phyloP scores from a whole-genome alignment of 1,284 basidiomycete species.

The Exsudoporus floridanus region DNA sequence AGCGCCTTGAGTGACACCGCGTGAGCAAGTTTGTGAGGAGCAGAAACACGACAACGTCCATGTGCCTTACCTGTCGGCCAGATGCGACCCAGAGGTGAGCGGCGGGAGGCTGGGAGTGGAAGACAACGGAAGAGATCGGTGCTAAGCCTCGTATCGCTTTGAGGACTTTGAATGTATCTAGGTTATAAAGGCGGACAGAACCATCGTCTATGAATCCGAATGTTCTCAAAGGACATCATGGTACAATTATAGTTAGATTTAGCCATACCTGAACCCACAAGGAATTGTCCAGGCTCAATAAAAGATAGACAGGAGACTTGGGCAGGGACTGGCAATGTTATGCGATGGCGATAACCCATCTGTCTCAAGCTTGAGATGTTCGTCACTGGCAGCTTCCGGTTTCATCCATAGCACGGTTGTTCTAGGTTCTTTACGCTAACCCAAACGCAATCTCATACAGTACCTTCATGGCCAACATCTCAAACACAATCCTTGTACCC shows the following conservation, averaged over 20 bases:
- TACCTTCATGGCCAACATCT: conserved; percentile 15
- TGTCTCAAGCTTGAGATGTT: neutral
- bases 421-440: neutral
- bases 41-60: neutral
- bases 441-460: neutral
- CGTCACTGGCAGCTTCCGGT: neutral
- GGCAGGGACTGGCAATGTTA: conserved; percentile 41
- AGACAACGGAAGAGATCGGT: conserved; percentile 62
- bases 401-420: neutral
- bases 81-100: conserved; percentile 61
- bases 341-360: conserved; percentile 18
- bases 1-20: conserved; percentile 33
- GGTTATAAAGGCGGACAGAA: conserved; percentile 61
- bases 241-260: neutral
- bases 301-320: conserved; percentile 50
- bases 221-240: conserved; percentile 1
- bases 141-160: conserved; percentile 60
- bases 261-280: conserved; percentile 53
- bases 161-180: conserved; percentile 57
- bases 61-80: conserved; percentile 49
- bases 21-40: conserved; percentile 19
- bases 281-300: conserved; percentile 44
- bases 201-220: conserved; percentile 56
- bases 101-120: conserved; percentile 41
- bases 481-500: conserved; percentile 47